Base-by-base conservation (phyloP, 179 eudicot species). In the Gypsophila paniculata region DNA sequence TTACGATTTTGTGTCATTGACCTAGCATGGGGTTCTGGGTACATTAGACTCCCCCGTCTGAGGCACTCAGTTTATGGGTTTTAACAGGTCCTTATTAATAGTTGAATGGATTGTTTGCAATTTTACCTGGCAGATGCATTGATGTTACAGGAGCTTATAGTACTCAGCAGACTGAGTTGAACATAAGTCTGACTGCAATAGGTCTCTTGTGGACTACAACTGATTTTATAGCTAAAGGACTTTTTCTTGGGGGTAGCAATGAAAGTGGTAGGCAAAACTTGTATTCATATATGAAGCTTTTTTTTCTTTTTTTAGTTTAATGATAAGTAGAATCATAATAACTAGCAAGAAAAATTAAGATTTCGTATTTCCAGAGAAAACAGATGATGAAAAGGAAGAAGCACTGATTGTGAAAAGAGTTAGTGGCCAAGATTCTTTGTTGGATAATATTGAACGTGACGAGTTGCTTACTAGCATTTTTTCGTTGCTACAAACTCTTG, bases 151-250 rank as follows among this genome's bases (percentile, higher is more conserved):
- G 97, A 69, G 94, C 97, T 73, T 94, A 91, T 73, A 84, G 99
- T 82, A 81, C 93, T 74, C 99, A 94, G 79, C 86, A 86, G 83
- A 91, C 96, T 63, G 99, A 91, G 76, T 69, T 94, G 86, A 94
- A 94, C 84, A 94, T 94, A 55, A 92, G 97, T 87, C 80, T 94
- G 83, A 94, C 99, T 67, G 96, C 99, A 13, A 78, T 94, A 60
- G 97, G 99, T 71, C 90, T 94, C 69, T 72, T 94, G 58, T 94
- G 99, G 99, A 92, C 97, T 57, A 86, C 97, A 34, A 90, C 99
- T 74, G 99, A 94, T 85, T 92, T 94, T 75, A 86, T 94, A 76
- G 95, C 85, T 6, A 94, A 90, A 83, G 97, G 94, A 34, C 85
- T 85, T 74, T 58, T 74, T 19, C 72, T 53, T 61, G 76, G 80